Conservation (phyloP, 148 eudicot genomes). For the Nyssa sinensis region DNA sequence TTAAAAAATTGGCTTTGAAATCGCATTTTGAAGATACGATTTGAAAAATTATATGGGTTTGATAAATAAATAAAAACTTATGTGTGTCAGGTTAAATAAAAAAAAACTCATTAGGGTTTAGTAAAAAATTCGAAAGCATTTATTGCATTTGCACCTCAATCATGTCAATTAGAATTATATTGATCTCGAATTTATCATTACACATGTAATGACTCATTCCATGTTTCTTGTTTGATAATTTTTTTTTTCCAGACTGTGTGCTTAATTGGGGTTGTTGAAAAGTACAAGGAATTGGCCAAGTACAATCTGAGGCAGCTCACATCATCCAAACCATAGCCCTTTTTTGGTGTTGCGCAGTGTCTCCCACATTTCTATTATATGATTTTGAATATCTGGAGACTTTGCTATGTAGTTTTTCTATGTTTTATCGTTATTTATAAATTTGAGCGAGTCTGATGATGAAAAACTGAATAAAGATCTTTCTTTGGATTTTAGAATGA, state of each 20-base stretch:
- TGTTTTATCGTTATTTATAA: background rate
- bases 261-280: constrained; percentile 86
- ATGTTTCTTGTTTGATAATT: background rate
- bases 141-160: background rate
- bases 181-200: too few relatives aligned
- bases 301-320: constrained; percentile 87
- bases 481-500: background rate
- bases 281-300: constrained; percentile 93
- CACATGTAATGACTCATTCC: background rate
- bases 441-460: background rate
- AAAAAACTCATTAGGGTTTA: too few relatives aligned
- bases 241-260: constrained; percentile 72
- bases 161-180: background rate
- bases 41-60: too few relatives aligned
- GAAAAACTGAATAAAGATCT: background rate
- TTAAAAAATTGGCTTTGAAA: too few relatives aligned
- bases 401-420: background rate
- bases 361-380: constrained; percentile 12
- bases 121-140: background rate
- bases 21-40: too few relatives aligned
- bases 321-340: constrained; percentile 33
- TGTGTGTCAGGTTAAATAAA: too few relatives aligned
- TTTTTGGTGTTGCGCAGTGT: too few relatives aligned
- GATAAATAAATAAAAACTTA: too few relatives aligned
- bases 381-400: background rate